These are phyloP conservation scores for Tanacetum coccineum DNA, from an alignment of 129 eudicot species.

Conservation along the genomic window DNA sequence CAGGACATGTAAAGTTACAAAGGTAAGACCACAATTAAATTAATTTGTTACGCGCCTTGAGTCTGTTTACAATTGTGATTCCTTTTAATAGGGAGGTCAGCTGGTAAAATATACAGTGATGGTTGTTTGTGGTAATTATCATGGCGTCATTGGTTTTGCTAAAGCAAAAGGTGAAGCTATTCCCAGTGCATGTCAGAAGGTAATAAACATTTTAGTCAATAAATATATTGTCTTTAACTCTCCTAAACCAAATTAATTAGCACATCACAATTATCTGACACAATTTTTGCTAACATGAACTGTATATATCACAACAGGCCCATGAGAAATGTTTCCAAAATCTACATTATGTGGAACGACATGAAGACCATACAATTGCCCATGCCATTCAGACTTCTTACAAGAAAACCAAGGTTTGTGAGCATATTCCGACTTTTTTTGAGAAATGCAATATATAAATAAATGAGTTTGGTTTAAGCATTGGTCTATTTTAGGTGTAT, in stretches of 20 bases:
- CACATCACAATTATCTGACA: background rate
- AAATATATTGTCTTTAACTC: background rate
- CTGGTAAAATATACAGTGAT: slow-evolving; percentile 70
- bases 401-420: slow-evolving; percentile 86
- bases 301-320: slow-evolving; percentile 47
- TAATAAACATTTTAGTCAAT: slow-evolving; percentile 16
- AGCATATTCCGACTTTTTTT: background rate
- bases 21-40: slow-evolving; percentile 39
- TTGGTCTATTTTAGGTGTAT: slow-evolving; percentile 53
- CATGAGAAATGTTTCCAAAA: slow-evolving; percentile 84
- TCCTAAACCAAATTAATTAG: background rate
- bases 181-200: slow-evolving; percentile 82
- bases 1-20: slow-evolving; percentile 85
- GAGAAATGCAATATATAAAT: background rate
- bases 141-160: slow-evolving; percentile 92
- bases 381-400: slow-evolving; percentile 85
- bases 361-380: slow-evolving; percentile 97
- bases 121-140: slow-evolving; percentile 90
- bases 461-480: background rate
- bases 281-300: background rate
- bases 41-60: slow-evolving; percentile 7
- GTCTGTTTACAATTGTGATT: slow-evolving; percentile 15
- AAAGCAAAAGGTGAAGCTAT: slow-evolving; percentile 83
- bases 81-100: slow-evolving; percentile 71
- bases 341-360: slow-evolving; percentile 82